Conservation (phyloP, 305 asterid species). For the Withania somnifera region DNA sequence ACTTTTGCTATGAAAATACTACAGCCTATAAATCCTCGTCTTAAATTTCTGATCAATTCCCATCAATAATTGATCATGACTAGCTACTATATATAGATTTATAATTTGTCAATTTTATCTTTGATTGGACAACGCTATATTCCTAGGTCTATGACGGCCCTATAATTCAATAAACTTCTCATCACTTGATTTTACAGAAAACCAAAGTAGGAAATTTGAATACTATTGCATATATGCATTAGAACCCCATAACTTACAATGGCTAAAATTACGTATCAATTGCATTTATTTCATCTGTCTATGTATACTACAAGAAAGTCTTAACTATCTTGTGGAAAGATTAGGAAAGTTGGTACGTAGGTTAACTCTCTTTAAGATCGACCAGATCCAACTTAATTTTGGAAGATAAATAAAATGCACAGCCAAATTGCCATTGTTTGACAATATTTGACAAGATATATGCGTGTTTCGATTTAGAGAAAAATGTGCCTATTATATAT, state of each 20-base stretch:
- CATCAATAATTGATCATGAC: background rate
- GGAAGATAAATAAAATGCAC: too few relatives aligned
- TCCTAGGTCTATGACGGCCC: background rate
- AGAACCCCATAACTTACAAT: background rate
- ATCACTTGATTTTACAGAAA: too few relatives aligned
- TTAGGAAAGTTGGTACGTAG: too few relatives aligned
- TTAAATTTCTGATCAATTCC: background rate
- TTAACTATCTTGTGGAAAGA: background rate
- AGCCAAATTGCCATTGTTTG: background rate
- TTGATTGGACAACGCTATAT: background rate
- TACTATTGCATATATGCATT: background rate
- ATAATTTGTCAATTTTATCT: background rate
- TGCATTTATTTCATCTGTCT: too few relatives aligned
- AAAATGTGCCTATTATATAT: background rate
- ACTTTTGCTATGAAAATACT: background rate
- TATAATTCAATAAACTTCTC: slow-evolving; percentile 1
- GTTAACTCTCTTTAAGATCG: too few relatives aligned
- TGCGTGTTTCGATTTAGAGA: background rate
- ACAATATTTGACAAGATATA: background rate
- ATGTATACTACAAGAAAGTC: too few relatives aligned
- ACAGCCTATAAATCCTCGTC: background rate
- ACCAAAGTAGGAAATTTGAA: background rate
- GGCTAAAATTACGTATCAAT: background rate
- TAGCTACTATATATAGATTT: background rate
- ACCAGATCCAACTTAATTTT: too few relatives aligned